A percentile compares a stretch with the other conserved stretches of the same genome.
These are phyloP conservation scores for Sarcomyxa edulis DNA, from an alignment of 768 basidiomycete genomes.

Conservation along the genomic window DNA sequence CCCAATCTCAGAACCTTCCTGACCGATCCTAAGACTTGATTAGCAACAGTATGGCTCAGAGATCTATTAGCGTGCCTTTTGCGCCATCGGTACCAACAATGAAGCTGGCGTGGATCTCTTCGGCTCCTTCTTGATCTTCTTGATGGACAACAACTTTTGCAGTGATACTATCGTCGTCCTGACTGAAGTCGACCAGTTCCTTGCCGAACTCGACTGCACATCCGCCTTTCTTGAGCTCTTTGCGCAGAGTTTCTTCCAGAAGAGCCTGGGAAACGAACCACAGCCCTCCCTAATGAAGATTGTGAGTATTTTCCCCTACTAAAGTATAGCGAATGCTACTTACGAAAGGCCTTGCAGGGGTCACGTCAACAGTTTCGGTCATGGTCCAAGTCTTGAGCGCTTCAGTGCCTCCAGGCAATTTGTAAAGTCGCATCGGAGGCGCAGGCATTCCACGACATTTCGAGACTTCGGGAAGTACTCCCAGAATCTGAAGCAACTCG, in stretches of 20 bases:
- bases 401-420: slow-evolving; percentile 5
- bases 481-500: slow-evolving; percentile 19
- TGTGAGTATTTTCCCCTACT: background rate
- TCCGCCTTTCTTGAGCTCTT: slow-evolving; percentile 11
- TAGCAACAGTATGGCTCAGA: too few relatives aligned
- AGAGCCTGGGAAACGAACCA: slow-evolving; percentile 10
- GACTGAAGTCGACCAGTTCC: slow-evolving; percentile 11
- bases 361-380: slow-evolving; percentile 7
- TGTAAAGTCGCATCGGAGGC: slow-evolving; percentile 7
- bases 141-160: slow-evolving; percentile 10
- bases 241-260: slow-evolving; percentile 15
- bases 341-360: slow-evolving; percentile 15
- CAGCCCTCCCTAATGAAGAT: slow-evolving; percentile 12
- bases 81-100: slow-evolving; percentile 19
- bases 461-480: slow-evolving; percentile 12
- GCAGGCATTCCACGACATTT: background rate
- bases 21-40: slow-evolving; percentile 3
- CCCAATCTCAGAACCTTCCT: slow-evolving; percentile 10
- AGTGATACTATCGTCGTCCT: slow-evolving; percentile 13
- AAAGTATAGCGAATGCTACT: slow-evolving; percentile 1
- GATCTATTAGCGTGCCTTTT: slow-evolving; percentile 5
- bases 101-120: slow-evolving; percentile 8
- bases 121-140: slow-evolving; percentile 3
- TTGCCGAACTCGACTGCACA: slow-evolving; percentile 16
- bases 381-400: slow-evolving; percentile 5